A percentile compares a stretch with the other conserved stretches of the same genome.
These are phyloP conservation scores for Miscanthus lutarioriparius DNA, from an alignment of 176 grass and related monocot genomes.

Conservation along the genomic window DNA sequence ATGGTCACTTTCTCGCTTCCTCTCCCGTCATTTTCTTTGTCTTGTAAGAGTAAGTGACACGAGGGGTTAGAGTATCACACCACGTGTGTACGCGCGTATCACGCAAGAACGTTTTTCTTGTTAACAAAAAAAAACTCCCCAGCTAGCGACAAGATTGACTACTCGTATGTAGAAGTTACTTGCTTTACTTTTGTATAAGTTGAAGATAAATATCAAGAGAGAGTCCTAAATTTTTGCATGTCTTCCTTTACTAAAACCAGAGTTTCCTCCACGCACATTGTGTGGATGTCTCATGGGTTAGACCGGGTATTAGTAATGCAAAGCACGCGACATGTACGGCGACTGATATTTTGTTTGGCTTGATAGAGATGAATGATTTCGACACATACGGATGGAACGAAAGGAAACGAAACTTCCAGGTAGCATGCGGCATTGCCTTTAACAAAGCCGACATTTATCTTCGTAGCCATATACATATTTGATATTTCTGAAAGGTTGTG, in stretches of 20 bases:
- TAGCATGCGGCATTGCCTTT: neutral
- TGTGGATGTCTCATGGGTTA: neutral
- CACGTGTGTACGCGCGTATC: neutral
- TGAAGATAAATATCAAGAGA: neutral
- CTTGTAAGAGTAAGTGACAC: neutral
- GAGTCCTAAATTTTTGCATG: neutral
- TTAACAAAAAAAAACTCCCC: too few relatives aligned
- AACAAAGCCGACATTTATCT: neutral
- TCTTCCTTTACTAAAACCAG: neutral
- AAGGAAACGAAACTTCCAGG: constrained; percentile 16
- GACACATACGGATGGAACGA: neutral
- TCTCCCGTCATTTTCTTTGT: neutral
- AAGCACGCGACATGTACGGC: neutral
- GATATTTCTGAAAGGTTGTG: neutral
- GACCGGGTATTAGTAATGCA: neutral
- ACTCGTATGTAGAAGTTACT: too few relatives aligned
- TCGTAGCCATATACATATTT: neutral
- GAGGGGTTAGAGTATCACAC: neutral
- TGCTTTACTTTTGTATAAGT: neutral
- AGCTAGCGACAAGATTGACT: too few relatives aligned
- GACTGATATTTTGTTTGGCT: neutral
- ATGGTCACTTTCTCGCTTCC: neutral
- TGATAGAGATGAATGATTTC: neutral
- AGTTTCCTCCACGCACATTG: neutral
- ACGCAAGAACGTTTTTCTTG: neutral